phyloP scores from a whole-genome alignment of 148 eudicot genomes.

The Cornus controversa region DNA sequence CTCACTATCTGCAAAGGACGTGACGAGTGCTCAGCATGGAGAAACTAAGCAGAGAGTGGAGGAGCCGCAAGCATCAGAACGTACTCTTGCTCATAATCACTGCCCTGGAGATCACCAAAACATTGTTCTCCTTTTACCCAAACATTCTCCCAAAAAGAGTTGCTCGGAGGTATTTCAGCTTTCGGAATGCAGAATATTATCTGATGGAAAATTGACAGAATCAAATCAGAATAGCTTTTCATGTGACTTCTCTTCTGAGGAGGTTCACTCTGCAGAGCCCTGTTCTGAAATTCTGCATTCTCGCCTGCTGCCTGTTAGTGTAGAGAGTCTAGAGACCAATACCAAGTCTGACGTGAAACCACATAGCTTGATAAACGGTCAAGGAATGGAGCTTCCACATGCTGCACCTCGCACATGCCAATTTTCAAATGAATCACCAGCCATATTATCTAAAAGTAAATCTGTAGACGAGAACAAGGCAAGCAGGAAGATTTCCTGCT shows the following conservation, averaged over 20 bases:
- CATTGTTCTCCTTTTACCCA: constrained; percentile 57
- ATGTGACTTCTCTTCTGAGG: constrained; percentile 24
- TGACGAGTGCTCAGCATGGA: not conserved
- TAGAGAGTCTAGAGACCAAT: constrained; percentile 31
- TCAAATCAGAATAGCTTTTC: constrained; percentile 45
- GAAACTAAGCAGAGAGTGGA: constrained; percentile 15
- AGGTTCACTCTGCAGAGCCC: constrained; percentile 27
- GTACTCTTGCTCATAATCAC: constrained; percentile 19
- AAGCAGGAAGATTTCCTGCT: constrained; percentile 4
- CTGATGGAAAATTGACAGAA: constrained; percentile 42
- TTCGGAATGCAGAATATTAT: constrained; percentile 24
- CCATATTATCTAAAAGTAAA: constrained; percentile 8
- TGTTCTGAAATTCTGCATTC: constrained; percentile 42
- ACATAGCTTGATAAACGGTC: constrained; percentile 28
- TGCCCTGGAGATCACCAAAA: constrained; percentile 33
- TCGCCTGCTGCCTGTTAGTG: constrained; percentile 37
- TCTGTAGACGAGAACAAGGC: constrained; percentile 10
- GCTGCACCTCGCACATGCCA: constrained; percentile 1
- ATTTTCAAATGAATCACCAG: constrained; percentile 11
- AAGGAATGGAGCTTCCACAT: constrained; percentile 26
- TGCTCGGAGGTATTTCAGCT: constrained; percentile 18
- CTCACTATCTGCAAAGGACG: constrained; percentile 15
- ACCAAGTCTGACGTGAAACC: constrained; percentile 35
- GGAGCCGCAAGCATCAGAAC: constrained; percentile 5
- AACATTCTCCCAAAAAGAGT: constrained; percentile 32